Conservation (phyloP, 768 basidiomycete genomes). For the Gloeopeniophorella convolvens region DNA sequence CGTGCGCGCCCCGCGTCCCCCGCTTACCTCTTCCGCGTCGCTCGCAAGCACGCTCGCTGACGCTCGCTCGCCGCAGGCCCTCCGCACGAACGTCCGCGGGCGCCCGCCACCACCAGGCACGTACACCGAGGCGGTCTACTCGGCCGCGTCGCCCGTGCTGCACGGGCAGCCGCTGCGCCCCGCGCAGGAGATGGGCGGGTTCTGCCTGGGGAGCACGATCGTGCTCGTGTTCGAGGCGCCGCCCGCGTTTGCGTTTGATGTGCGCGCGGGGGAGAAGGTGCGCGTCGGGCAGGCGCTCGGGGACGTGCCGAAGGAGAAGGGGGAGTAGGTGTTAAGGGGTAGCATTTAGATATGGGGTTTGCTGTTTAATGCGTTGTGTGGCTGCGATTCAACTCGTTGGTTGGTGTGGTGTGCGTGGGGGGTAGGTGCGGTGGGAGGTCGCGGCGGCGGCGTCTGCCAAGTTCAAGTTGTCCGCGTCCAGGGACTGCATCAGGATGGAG, state of each 20-base stretch:
- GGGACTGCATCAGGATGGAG: too few relatives aligned
- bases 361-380: too few relatives aligned
- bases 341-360: too few relatives aligned
- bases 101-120: conserved; percentile 72
- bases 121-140: conserved; percentile 89
- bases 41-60: neutral
- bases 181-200: conserved; percentile 97
- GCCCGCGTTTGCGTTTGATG: conserved; percentile 65
- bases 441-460: too few relatives aligned
- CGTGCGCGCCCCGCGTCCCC: conserved; percentile 6
- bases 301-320: conserved; percentile 36
- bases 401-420: too few relatives aligned
- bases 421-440: too few relatives aligned
- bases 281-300: conserved; percentile 83
- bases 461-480: too few relatives aligned
- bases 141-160: conserved; percentile 72
- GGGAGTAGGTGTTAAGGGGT: neutral
- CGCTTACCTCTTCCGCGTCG: neutral
- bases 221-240: conserved; percentile 98
- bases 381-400: too few relatives aligned
- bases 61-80: conserved; percentile 56
- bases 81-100: conserved; percentile 84
- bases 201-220: conserved; percentile 91
- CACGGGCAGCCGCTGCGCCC: conserved; percentile 81
- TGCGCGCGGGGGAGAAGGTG: conserved; percentile 76